Conservation (phyloP, 2,329 filamentous ascomycete genomes). For the Microdochium bolleyi region DNA sequence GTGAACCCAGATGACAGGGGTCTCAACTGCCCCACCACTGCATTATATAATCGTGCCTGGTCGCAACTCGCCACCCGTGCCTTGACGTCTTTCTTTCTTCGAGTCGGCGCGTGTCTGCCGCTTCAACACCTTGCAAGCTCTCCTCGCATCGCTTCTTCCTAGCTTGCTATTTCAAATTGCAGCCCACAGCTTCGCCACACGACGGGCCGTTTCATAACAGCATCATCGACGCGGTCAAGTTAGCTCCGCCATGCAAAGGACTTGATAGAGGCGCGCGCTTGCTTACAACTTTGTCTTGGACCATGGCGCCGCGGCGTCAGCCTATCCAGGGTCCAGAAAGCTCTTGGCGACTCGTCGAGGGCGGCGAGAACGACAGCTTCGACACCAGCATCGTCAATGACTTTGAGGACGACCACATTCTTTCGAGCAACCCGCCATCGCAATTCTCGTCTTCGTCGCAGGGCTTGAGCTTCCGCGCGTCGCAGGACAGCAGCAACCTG, state of each 20-base stretch:
- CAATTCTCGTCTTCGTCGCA: slow-evolving; percentile 34
- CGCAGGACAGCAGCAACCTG: slow-evolving; percentile 48
- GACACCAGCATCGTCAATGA: slow-evolving; percentile 45
- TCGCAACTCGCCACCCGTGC: not conserved
- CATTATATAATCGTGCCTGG: not conserved
- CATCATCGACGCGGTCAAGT: not conserved
- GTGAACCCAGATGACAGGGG: not conserved
- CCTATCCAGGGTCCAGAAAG: slow-evolving; percentile 23
- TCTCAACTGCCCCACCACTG: not conserved
- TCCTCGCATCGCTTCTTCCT: not conserved
- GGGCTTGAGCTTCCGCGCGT: slow-evolving; percentile 30
- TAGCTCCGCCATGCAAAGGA: not conserved
- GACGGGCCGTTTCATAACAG: not conserved
- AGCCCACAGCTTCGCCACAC: too few relatives aligned
- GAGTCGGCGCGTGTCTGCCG: not conserved
- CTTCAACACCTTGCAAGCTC: not conserved
- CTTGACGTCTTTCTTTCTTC: not conserved
- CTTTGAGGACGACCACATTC: slow-evolving; percentile 29
- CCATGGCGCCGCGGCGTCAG: not conserved
- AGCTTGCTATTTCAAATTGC: not conserved
- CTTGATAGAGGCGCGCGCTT: not conserved
- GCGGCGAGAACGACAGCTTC: slow-evolving; percentile 51
- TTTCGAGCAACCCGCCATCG: slow-evolving; percentile 34
- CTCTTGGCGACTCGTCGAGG: slow-evolving; percentile 55
- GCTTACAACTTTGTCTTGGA: not conserved